Percentiles rank a stretch among this genome's conserved stretches.
These are phyloP conservation scores for Apiospora sp. DNA, from an alignment of 2,329 filamentous ascomycete genomes.

Conservation along the genomic window DNA sequence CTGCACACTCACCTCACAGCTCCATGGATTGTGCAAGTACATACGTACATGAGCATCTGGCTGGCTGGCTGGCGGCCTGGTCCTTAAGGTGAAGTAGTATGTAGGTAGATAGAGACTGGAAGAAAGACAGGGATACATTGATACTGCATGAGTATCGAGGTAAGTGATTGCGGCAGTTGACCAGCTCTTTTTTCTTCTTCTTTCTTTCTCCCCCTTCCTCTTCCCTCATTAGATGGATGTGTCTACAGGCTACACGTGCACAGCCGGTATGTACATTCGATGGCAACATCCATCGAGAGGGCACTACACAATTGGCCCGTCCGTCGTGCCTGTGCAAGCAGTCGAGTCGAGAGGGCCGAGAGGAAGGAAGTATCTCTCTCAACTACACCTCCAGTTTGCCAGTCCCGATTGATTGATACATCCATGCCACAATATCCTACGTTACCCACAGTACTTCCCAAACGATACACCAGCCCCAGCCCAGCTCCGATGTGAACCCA, in stretches of 20 bases:
- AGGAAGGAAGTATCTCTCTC: not conserved
- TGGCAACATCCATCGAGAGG: not conserved
- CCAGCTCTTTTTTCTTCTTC: not conserved
- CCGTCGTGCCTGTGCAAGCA: not conserved
- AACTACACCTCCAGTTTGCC: constrained; percentile 14
- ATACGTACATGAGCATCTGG: not conserved
- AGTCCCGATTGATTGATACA: constrained; percentile 16
- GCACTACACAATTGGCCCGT: not conserved
- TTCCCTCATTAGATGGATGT: not conserved
- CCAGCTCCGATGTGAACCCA: constrained; percentile 17
- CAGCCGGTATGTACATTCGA: not conserved
- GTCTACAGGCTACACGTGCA: constrained; percentile 8
- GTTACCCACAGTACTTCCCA: constrained; percentile 18
- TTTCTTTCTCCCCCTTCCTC: not conserved
- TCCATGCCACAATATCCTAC: constrained; percentile 15
- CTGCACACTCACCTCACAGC: not conserved
- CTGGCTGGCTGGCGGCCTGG: not conserved
- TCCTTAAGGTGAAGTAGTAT: not conserved
- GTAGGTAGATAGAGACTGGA: not conserved
- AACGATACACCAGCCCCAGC: constrained; percentile 16
- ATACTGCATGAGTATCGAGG: constrained; percentile 15
- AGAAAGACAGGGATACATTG: constrained; percentile 7
- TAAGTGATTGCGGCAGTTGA: constrained; percentile 15
- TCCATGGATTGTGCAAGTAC: not conserved
- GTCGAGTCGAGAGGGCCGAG: not conserved